Conservation (phyloP, 106 monocot species). For the Narthecium ossifragum region DNA sequence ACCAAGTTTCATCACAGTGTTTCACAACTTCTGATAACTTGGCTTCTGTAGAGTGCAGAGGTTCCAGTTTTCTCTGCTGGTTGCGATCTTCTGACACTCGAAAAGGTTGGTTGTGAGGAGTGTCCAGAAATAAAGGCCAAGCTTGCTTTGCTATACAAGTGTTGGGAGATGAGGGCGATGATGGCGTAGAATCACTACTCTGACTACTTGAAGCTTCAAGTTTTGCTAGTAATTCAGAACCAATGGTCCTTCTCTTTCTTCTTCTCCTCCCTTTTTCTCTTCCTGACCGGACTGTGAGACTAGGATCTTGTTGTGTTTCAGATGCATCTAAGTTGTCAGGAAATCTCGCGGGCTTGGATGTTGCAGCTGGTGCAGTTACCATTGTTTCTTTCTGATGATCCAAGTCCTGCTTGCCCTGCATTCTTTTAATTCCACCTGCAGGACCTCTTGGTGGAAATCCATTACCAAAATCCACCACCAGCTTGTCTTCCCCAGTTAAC, state of each 20-base stretch:
- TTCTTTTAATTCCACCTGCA: conserved; percentile 17
- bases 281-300: conserved; percentile 43
- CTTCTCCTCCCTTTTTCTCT: conserved; percentile 60
- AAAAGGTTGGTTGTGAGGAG: conserved; percentile 8
- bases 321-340: neutral
- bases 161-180: conserved; percentile 70
- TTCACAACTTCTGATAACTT: too few relatives aligned
- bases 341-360: conserved; percentile 10
- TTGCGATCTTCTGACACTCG: conserved; percentile 9
- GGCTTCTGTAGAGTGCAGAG: too few relatives aligned
- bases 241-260: conserved; percentile 42
- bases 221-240: conserved; percentile 34
- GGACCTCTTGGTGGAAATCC: conserved; percentile 11
- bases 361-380: conserved; percentile 9
- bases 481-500: too few relatives aligned
- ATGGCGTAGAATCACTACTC: conserved; percentile 90
- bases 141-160: conserved; percentile 36
- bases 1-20: neutral
- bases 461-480: neutral
- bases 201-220: conserved; percentile 78
- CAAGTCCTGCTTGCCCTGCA: conserved; percentile 4
- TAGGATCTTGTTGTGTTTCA: conserved; percentile 28
- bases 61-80: too few relatives aligned
- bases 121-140: conserved; percentile 15
- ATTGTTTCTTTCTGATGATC: conserved; percentile 29